Base-by-base conservation (phyloP, 768 basidiomycete species). In the Boletus subparvulus region DNA sequence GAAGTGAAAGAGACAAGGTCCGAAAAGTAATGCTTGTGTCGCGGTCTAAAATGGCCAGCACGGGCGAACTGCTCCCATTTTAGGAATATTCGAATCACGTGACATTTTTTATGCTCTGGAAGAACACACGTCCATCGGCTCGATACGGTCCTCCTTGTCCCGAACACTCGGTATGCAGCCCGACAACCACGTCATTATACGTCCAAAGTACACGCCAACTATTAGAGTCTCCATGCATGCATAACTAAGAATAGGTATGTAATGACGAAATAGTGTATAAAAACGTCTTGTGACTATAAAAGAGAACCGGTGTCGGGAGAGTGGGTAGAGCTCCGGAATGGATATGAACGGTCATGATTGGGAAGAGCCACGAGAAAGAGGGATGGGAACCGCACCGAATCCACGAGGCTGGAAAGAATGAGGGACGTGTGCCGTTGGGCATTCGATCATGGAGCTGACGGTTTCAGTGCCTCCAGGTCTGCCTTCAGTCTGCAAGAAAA, bases 401-500 rank as follows among this genome's bases (percentile, higher is more conserved):
- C 71, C 76, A 74, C 57, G 74, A 74, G 74, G 75, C 69, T 59
- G 52, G 19, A 41, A 58, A 41, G 45, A 50, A 47, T 14, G 61
- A 51, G 52, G 39, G 51, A 49, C 17, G 50, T 13, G 35, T 32
- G 44, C 46, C 53, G 30, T 60, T 55, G 54, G 43, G 55, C n/a
- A n/a, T 62, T 63, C 56, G 65, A 58, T 61, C 63, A 62, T 47
- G 73, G 44, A 36, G 63, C 59, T 58, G 70, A 64, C 50, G 69
- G 59, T 63, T 77, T 76, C 59, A 78, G 61, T 65, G 78, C 76
- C 48, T 80, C 84, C 59, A 88, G 60, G 61, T 90, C 88, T 70
- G 83, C 86, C 61, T 85, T 84, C 70, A 90, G 76, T 77, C 88
- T 90, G 74, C 55, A 71, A 65, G 64, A 61, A 68, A 68, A 61